phyloP scores from a whole-genome alignment of 2,329 filamentous ascomycete genomes.

The Lecanicillium sp. region DNA sequence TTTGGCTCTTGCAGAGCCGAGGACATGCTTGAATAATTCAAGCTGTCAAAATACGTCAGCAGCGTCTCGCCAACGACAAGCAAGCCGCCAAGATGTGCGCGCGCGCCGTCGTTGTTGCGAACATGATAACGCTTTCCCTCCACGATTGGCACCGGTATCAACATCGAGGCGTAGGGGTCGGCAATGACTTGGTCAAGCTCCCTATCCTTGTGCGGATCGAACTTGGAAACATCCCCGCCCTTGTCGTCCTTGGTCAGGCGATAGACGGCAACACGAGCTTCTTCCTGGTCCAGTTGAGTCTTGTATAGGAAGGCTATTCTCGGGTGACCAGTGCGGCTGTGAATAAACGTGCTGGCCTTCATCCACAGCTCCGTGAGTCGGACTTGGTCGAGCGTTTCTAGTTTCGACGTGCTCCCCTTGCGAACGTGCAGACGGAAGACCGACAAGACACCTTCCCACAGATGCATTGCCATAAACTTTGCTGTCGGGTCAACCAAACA shows the following conservation, averaged over 20 bases:
- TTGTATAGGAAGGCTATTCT: conserved; percentile 52
- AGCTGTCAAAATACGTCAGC: conserved; percentile 77
- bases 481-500: conserved; percentile 78
- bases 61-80: conserved; percentile 73
- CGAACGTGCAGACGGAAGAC: conserved; percentile 41
- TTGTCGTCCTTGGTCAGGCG: conserved; percentile 50
- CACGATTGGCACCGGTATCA: conserved; percentile 54
- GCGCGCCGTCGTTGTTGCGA: conserved; percentile 42
- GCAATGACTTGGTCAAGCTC: conserved; percentile 44
- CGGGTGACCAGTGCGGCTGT: conserved; percentile 50
- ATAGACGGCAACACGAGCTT: conserved; percentile 50
- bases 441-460: conserved; percentile 53
- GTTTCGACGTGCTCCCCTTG: conserved; percentile 33
- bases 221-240: conserved; percentile 42
- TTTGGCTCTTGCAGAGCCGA: conserved; percentile 63
- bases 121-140: conserved; percentile 53
- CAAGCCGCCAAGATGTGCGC: conserved; percentile 58
- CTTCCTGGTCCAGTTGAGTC: conserved; percentile 39
- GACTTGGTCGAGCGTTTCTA: conserved; percentile 45
- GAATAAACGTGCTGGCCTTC: conserved; percentile 47
- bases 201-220: conserved; percentile 46
- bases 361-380: conserved; percentile 52
- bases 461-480: conserved; percentile 46
- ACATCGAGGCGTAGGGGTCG: conserved; percentile 48
- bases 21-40: conserved; percentile 58